Conservation (phyloP, 768 basidiomycete genomes). For the Candolleomyces aberdarensis region DNA sequence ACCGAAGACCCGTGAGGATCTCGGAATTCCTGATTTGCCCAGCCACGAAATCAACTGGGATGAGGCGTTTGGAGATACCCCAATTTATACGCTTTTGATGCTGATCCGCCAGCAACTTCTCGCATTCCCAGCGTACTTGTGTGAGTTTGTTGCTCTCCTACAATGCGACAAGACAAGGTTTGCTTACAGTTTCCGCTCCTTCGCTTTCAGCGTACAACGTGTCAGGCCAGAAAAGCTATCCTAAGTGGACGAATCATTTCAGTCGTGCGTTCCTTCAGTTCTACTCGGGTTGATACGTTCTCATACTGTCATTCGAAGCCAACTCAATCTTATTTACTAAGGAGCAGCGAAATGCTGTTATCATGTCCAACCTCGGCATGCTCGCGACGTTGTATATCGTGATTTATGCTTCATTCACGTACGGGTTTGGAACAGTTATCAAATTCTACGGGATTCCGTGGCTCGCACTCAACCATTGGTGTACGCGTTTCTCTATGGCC, state of each 20-base stretch:
- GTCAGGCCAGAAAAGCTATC: constrained; percentile 57
- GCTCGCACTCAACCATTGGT: constrained; percentile 56
- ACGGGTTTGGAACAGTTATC: constrained; percentile 37
- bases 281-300: not conserved
- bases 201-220: constrained; percentile 51
- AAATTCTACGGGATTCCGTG: constrained; percentile 54
- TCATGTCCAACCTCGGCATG: constrained; percentile 59
- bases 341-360: constrained; percentile 47
- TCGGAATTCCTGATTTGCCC: constrained; percentile 43
- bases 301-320: constrained; percentile 30
- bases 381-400: constrained; percentile 42
- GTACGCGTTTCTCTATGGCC: constrained; percentile 12
- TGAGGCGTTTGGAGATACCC: constrained; percentile 57
- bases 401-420: constrained; percentile 30
- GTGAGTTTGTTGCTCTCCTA: constrained; percentile 29
- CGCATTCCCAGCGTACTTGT: constrained; percentile 59
- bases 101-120: constrained; percentile 55
- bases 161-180: not conserved
- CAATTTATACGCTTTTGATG: constrained; percentile 55
- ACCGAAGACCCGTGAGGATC: constrained; percentile 55
- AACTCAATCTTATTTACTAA: constrained; percentile 55
- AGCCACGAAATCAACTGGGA: constrained; percentile 44
- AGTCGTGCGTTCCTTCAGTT: constrained; percentile 41
- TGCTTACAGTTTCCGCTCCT: not conserved
- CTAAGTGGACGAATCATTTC: constrained; percentile 66